These are phyloP conservation scores for Calvatia gigantea DNA, from an alignment of 768 basidiomycete genomes.

Conservation along the genomic window DNA sequence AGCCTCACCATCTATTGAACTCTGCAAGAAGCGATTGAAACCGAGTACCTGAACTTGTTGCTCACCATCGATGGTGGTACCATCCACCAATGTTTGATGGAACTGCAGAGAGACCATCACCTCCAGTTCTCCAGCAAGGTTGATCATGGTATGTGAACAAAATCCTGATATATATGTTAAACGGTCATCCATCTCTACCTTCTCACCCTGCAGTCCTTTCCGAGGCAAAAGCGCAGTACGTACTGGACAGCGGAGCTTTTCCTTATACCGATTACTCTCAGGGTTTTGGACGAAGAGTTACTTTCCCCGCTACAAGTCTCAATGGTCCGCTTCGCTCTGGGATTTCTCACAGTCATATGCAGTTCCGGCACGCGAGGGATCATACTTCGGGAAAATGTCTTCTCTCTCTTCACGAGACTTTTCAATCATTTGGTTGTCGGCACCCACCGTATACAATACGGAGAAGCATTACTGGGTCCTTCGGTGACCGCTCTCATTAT, in stretches of 20 bases:
- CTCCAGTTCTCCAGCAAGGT: neutral
- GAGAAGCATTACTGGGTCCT: slow-evolving; percentile 2
- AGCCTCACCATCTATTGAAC: neutral
- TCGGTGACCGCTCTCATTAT: slow-evolving; percentile 1
- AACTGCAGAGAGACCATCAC: neutral
- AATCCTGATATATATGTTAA: neutral
- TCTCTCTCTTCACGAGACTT: slow-evolving; percentile 2
- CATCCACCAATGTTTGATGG: neutral
- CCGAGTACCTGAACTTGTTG: neutral
- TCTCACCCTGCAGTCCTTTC: neutral
- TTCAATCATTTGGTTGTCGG: neutral
- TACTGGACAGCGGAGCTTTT: neutral
- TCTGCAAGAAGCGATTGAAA: neutral
- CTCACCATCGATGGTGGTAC: neutral
- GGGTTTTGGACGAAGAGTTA: neutral
- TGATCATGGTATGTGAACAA: neutral
- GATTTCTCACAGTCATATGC: slow-evolving; percentile 8
- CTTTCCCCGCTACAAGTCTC: neutral
- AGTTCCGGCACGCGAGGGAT: slow-evolving; percentile 1
- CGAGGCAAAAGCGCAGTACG: neutral
- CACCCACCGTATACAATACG: neutral
- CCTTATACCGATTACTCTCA: neutral
- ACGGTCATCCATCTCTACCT: neutral
- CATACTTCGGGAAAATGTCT: slow-evolving; percentile 12
- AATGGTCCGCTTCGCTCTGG: slow-evolving; percentile 10